Percentiles rank a stretch among this genome's conserved stretches.
phyloP scores from a whole-genome alignment of 768 basidiomycete genomes.

The Trametes cubensis region DNA sequence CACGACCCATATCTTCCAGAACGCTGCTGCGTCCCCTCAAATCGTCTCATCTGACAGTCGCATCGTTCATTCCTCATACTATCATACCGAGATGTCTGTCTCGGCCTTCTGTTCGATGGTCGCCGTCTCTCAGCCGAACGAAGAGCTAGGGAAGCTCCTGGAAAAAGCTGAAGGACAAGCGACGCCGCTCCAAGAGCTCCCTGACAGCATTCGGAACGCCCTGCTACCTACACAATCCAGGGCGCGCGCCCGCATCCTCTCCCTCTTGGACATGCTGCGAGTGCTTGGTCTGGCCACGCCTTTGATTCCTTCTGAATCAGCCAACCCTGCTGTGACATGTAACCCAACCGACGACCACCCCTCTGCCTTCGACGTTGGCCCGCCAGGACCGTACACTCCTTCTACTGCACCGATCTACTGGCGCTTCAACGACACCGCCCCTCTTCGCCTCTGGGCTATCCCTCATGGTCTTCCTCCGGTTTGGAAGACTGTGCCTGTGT shows the following conservation, averaged over 20 bases:
- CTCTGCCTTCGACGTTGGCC: slow-evolving; percentile 47
- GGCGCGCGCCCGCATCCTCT: slow-evolving; percentile 60
- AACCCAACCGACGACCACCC: slow-evolving; percentile 46
- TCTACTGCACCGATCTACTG: slow-evolving; percentile 63
- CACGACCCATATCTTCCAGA: slow-evolving; percentile 51
- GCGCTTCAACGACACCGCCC: slow-evolving; percentile 56
- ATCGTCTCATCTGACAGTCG: slow-evolving; percentile 56
- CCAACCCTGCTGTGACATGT: slow-evolving; percentile 50
- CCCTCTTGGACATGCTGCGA: slow-evolving; percentile 61
- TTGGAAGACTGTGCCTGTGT: slow-evolving; percentile 52
- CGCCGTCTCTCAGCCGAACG: slow-evolving; percentile 55
- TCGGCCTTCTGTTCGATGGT: slow-evolving; percentile 67
- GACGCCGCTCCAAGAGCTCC: slow-evolving; percentile 56
- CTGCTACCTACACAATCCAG: slow-evolving; percentile 64
- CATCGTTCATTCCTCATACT: slow-evolving; percentile 62
- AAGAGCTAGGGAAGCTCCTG: slow-evolving; percentile 58
- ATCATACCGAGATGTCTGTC: slow-evolving; percentile 66
- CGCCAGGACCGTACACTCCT: slow-evolving; percentile 48
- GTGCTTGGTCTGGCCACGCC: slow-evolving; percentile 63
- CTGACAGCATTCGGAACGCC: slow-evolving; percentile 49
- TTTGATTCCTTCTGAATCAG: slow-evolving; percentile 47
- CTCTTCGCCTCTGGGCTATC: slow-evolving; percentile 62
- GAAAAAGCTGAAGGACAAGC: slow-evolving; percentile 48
- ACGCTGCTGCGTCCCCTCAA: slow-evolving; percentile 38
- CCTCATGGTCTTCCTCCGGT: slow-evolving; percentile 55